Evolutionary conservation across 257 asterid genomes (phyloP).

Genomic region (Misopates orontium): DNA sequence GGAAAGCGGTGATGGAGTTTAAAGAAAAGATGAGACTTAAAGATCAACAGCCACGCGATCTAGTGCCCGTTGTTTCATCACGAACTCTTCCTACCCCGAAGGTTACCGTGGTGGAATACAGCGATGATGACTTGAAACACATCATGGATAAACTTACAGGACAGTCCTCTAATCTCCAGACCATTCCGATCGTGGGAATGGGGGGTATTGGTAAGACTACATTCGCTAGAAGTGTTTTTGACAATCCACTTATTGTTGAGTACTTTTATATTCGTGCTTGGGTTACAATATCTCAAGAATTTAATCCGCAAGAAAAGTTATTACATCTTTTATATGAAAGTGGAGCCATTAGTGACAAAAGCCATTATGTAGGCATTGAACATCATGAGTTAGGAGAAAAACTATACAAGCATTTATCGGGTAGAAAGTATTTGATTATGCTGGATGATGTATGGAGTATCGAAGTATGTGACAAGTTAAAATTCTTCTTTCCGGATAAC

Average conservation of each 20-base stretch:
- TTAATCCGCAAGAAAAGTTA: not conserved
- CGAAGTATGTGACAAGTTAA: not conserved
- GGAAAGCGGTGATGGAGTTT: too few species aligned
- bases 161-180: not conserved
- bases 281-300: conserved; percentile 6
- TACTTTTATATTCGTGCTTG: not conserved
- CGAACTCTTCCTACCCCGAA: too few species aligned
- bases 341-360: not conserved
- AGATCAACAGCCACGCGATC: too few species aligned
- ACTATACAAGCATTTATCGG: not conserved
- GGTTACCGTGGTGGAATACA: too few species aligned
- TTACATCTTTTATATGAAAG: not conserved
- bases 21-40: too few species aligned
- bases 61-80: too few species aligned
- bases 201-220: conserved; percentile 16
- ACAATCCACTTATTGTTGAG: not conserved
- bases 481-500: not conserved
- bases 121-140: not conserved
- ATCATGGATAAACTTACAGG: not conserved
- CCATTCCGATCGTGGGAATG: conserved; percentile 4
- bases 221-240: not conserved
- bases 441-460: conserved; percentile 1
- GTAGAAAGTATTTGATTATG: not conserved
- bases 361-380: not conserved
- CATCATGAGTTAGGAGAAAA: not conserved